Percentiles rank a stretch among this genome's conserved stretches.
Conservation (phyloP, 495 filamentous ascomycete genomes). For the Aspergillus cristatus region DNA sequence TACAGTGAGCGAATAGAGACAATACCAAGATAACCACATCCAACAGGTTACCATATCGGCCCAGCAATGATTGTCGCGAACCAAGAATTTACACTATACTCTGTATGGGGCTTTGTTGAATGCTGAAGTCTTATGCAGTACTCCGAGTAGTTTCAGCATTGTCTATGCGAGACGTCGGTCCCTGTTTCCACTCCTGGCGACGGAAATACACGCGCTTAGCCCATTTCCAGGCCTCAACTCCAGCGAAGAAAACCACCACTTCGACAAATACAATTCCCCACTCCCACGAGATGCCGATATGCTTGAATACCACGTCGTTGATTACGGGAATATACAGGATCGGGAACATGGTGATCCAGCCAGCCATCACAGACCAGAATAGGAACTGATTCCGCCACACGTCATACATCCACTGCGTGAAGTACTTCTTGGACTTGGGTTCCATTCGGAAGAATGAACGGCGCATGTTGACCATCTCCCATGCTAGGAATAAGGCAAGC, state of each 20-base stretch:
- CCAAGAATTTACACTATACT: no score
- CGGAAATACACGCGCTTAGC: slow-evolving; percentile 48
- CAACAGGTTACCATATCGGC: no score
- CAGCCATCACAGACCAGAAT: slow-evolving; percentile 58
- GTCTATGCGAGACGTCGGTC: no score
- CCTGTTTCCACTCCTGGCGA: slow-evolving; percentile 18
- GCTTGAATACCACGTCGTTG: slow-evolving; percentile 61
- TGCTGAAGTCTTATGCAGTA: no score
- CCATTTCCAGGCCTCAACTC: slow-evolving; percentile 63
- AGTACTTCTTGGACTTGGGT: slow-evolving; percentile 40
- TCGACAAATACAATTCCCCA: slow-evolving; percentile 57
- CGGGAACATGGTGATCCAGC: slow-evolving; percentile 63
- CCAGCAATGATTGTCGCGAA: no score
- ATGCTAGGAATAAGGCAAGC: slow-evolving; percentile 65
- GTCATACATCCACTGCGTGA: slow-evolving; percentile 49
- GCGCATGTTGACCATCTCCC: slow-evolving; percentile 63
- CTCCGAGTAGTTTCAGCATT: no score
- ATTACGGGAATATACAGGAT: slow-evolving; percentile 64
- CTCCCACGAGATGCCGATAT: slow-evolving; percentile 61
- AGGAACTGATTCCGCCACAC: slow-evolving; percentile 66
- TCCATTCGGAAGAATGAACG: slow-evolving; percentile 62
- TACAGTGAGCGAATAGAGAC: no score
- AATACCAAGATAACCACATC: no score
- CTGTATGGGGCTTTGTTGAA: no score
- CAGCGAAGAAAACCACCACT: slow-evolving; percentile 50